Percentiles rank a stretch among this genome's conserved stretches.
Evolutionary conservation across 345 rosid genomes (phyloP).

Genomic region (Populus nigra): DNA sequence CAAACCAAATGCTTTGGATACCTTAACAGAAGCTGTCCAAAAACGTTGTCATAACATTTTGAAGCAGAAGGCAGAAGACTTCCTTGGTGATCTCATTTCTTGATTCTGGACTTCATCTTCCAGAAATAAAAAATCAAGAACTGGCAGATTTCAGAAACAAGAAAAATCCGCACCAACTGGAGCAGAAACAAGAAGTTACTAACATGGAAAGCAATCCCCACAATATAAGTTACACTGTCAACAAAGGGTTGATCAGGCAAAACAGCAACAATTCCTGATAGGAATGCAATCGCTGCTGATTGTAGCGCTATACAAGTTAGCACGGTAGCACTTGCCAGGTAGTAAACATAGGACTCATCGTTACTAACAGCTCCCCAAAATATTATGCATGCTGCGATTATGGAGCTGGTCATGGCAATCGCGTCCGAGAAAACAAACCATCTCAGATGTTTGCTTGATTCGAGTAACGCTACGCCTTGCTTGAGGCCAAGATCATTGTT

Average conservation of each 20-base stretch:
- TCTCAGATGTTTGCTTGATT: not conserved
- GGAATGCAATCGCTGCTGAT: not conserved
- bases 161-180: not conserved
- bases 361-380: not conserved
- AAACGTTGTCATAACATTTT: no score
- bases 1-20: no score
- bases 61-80: no score
- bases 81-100: no score
- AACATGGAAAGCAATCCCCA: not conserved
- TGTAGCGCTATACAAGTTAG: not conserved
- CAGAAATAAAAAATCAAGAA: not conserved
- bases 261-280: not conserved
- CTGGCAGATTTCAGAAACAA: not conserved
- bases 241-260: not conserved
- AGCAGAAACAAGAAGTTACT: not conserved
- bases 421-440: not conserved
- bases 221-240: not conserved
- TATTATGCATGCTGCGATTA: slow-evolving; percentile 4
- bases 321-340: not conserved
- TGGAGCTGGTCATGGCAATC: slow-evolving; percentile 6
- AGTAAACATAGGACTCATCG: slow-evolving; percentile 1
- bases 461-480: not conserved
- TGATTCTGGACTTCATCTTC: not conserved
- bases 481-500: not conserved
- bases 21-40: no score